Conservation (phyloP, 257 asterid species). For the Solanum lignicaule region DNA sequence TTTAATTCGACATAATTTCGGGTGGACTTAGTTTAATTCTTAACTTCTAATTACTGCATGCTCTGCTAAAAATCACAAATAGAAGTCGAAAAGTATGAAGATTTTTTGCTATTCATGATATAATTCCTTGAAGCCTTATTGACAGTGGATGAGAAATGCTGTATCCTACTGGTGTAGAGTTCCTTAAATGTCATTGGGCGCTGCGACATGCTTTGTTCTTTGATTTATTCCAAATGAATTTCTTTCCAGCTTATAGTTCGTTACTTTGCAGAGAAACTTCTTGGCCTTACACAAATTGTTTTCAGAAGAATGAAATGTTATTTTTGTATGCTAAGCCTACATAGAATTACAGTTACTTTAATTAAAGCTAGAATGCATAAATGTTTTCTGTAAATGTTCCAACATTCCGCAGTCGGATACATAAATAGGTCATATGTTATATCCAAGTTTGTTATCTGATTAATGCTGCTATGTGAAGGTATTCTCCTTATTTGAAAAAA, state of each 20-base stretch:
- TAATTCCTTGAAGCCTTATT: not conserved
- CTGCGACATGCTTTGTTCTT: no score
- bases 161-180: no score
- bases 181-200: no score
- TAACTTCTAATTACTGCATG: not conserved
- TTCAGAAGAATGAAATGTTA: not conserved
- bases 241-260: not conserved
- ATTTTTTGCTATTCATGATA: not conserved
- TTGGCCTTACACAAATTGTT: not conserved
- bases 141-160: no score
- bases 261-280: not conserved
- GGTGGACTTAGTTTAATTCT: not conserved
- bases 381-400: not conserved
- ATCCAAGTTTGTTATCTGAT: not conserved
- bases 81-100: not conserved
- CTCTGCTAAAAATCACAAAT: not conserved
- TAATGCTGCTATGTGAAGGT: not conserved
- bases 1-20: not conserved
- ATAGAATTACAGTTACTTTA: not conserved
- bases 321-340: not conserved
- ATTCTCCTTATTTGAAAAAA: not conserved
- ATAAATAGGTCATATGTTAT: not conserved
- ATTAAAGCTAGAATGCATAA: not conserved
- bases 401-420: not conserved
- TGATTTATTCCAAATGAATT: no score